Percentiles rank a stretch among this genome's conserved stretches.
Conservation (phyloP, 2,329 filamentous ascomycete species). For the Tolypocladium paradoxum region DNA sequence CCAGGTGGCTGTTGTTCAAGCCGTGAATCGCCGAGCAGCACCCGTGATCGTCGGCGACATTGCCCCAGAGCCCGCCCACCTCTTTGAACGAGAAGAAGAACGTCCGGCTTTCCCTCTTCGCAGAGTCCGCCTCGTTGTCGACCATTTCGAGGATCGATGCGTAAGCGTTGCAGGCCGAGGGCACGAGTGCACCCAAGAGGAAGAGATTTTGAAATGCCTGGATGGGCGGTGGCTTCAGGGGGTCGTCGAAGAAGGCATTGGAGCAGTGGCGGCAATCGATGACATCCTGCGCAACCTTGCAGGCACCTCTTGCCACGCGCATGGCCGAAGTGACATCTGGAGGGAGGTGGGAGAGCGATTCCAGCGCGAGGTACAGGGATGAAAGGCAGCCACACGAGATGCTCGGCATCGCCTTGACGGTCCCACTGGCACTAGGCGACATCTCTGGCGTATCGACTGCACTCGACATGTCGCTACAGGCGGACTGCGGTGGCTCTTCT, state of each 20-base stretch:
- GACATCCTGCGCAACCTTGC: constrained; percentile 37
- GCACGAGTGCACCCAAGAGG: constrained; percentile 46
- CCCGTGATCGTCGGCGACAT: constrained; percentile 12
- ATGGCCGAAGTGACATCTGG: constrained; percentile 34
- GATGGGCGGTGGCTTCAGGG: constrained; percentile 27
- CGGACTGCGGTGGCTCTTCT: constrained; percentile 10
- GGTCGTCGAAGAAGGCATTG: constrained; percentile 23
- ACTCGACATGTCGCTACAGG: constrained; percentile 12
- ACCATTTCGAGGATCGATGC: constrained; percentile 41
- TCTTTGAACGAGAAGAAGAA: constrained; percentile 34
- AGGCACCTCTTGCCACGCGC: constrained; percentile 34
- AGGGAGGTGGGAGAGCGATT: constrained; percentile 37
- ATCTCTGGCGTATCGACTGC: constrained; percentile 6
- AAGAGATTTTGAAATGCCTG: constrained; percentile 47
- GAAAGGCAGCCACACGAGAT: constrained; percentile 36
- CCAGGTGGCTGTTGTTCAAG: constrained; percentile 31
- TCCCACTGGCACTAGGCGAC: constrained; percentile 1
- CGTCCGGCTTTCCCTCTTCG: constrained; percentile 28
- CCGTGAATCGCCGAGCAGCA: constrained; percentile 12
- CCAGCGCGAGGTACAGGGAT: constrained; percentile 38
- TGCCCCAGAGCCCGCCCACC: constrained; percentile 39
- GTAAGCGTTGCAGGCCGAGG: constrained; percentile 48
- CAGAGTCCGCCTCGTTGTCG: constrained; percentile 37
- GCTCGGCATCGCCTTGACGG: constrained; percentile 15
- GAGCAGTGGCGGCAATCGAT: constrained; percentile 42